A percentile compares a stretch with the other conserved stretches of the same genome.
phyloP scores from a whole-genome alignment of 805 yeast genomes.

The Hanseniaspora thailandica region DNA sequence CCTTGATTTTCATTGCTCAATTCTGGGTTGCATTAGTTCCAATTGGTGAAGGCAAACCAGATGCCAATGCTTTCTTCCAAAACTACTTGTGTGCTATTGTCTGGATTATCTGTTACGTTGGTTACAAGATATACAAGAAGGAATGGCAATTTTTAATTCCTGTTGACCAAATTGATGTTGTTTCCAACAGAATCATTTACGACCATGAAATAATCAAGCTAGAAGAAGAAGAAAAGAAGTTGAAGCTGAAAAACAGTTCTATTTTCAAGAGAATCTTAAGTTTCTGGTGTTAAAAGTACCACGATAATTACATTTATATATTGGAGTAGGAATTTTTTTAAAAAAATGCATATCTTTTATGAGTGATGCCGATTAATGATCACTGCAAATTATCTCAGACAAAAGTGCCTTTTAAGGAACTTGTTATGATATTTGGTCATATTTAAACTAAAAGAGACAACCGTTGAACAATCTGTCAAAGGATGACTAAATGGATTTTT shows the following conservation, averaged over 20 bases:
- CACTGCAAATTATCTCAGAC: too few species aligned
- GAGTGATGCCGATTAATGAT: too few species aligned
- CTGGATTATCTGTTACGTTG: slow-evolving; percentile 32
- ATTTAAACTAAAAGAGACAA: neutral
- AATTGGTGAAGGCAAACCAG: slow-evolving; percentile 29
- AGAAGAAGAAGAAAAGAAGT: slow-evolving; percentile 27
- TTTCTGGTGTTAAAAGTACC: slow-evolving; percentile 30
- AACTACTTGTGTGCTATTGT: slow-evolving; percentile 39
- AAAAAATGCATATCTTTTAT: too few species aligned
- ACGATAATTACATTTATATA: too few species aligned
- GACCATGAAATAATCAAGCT: slow-evolving; percentile 29
- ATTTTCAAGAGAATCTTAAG: slow-evolving; percentile 22
- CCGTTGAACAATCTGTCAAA: slow-evolving; percentile 3
- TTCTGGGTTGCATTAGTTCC: slow-evolving; percentile 58
- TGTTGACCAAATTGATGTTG: slow-evolving; percentile 25
- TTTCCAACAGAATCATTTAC: slow-evolving; percentile 24
- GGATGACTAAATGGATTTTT: too few species aligned
- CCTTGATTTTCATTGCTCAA: slow-evolving; percentile 43
- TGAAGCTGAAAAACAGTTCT: slow-evolving; percentile 25
- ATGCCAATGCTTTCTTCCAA: slow-evolving; percentile 36
- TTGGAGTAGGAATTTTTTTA: too few species aligned
- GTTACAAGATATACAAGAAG: slow-evolving; percentile 37
- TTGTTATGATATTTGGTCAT: too few species aligned
- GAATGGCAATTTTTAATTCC: slow-evolving; percentile 32
- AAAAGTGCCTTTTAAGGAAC: too few species aligned